Evolutionary conservation across 352 stramenopile species (phyloP).

Genomic region (Phytophthora hibernalis): DNA sequence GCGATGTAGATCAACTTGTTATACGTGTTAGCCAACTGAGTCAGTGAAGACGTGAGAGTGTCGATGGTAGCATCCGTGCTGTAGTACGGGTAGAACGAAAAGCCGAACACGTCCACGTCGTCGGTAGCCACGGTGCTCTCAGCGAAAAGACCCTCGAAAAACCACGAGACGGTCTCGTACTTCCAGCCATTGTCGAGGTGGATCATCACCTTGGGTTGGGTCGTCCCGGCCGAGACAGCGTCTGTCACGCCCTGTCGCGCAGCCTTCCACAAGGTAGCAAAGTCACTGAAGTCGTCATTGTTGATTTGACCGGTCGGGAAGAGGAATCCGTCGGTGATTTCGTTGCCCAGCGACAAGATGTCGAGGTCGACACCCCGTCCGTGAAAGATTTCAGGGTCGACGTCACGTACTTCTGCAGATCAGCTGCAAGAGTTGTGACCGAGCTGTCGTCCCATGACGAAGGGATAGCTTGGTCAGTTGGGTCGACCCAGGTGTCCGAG

Average conservation of each 20-base stretch:
- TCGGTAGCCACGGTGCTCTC: constrained; percentile 32
- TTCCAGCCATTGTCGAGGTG: constrained; percentile 50
- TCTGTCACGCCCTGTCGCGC: constrained; percentile 36
- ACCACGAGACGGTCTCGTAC: constrained; percentile 37
- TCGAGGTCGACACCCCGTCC: constrained; percentile 29
- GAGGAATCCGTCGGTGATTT: constrained; percentile 41
- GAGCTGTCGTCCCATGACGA: constrained; percentile 27
- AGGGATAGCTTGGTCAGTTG: constrained; percentile 20
- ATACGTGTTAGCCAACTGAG: constrained; percentile 34
- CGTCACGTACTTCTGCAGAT: constrained; percentile 28
- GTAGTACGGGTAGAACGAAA: constrained; percentile 50
- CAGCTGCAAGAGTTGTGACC: constrained; percentile 21
- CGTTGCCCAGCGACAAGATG: constrained; percentile 40
- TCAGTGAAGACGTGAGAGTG: constrained; percentile 37
- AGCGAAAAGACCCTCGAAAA: constrained; percentile 40
- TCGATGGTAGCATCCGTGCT: constrained; percentile 37
- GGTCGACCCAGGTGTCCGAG: constrained; percentile 42
- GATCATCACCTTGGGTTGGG: constrained; percentile 46
- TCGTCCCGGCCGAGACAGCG: constrained; percentile 31
- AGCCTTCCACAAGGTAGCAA: constrained; percentile 39
- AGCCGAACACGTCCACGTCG: constrained; percentile 43
- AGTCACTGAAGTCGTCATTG: constrained; percentile 31
- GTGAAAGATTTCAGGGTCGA: constrained; percentile 42
- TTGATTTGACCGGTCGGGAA: constrained; percentile 32
- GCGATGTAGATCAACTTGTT: constrained; percentile 41